These are phyloP conservation scores for Dillenia turbinata DNA, from an alignment of 164 flowering plant genomes.

Conservation along the genomic window DNA sequence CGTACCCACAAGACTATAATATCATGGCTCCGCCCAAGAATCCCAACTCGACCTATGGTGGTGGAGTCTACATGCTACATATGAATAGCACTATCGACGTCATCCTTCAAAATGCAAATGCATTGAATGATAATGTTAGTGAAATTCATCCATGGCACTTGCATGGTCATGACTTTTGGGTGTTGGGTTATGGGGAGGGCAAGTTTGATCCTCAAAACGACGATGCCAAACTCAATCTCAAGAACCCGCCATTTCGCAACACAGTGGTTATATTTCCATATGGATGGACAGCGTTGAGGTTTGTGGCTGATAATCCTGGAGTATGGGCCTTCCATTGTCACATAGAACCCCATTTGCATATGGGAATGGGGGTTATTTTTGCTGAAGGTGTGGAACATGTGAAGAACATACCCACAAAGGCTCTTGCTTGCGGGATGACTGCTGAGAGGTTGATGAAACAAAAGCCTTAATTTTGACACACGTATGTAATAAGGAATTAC, in stretches of 20 bases:
- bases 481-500: no score
- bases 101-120: slow-evolving; percentile 82
- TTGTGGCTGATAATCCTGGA: slow-evolving; percentile 86
- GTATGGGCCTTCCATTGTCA: slow-evolving; percentile 97
- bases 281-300: slow-evolving; percentile 95
- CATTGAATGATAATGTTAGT: slow-evolving; percentile 38
- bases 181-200: slow-evolving; percentile 86
- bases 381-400: slow-evolving; percentile 48
- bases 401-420: slow-evolving; percentile 36
- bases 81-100: slow-evolving; percentile 55
- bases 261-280: slow-evolving; percentile 70
- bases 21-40: slow-evolving; percentile 48
- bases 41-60: slow-evolving; percentile 46
- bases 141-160: slow-evolving; percentile 96
- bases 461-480: no score
- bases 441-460: slow-evolving; percentile 31
- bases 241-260: slow-evolving; percentile 69
- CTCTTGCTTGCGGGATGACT: slow-evolving; percentile 64
- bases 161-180: slow-evolving; percentile 97
- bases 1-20: slow-evolving; percentile 37
- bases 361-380: slow-evolving; percentile 94
- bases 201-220: slow-evolving; percentile 35
- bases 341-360: slow-evolving; percentile 88
- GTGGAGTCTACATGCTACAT: slow-evolving; percentile 45
- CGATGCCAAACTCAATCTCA: slow-evolving; percentile 41